A percentile compares a stretch with the other conserved stretches of the same genome.
Evolutionary conservation across 805 yeast genomes (phyloP).

Genomic region (Candida andamanensis): DNA sequence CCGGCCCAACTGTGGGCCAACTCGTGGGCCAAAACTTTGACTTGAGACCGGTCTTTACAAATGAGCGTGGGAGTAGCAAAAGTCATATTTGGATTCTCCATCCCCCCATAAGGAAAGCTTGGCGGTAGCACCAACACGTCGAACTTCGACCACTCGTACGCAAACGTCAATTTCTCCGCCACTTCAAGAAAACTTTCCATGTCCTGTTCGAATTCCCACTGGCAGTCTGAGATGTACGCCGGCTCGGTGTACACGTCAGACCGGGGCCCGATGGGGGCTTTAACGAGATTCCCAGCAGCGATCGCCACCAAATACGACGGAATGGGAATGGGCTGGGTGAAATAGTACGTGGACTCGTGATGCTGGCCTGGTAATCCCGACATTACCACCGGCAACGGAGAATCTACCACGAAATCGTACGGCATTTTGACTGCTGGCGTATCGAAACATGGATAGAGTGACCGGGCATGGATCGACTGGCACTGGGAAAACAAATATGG

Average conservation of each 20-base stretch:
- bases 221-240: slow-evolving; percentile 21
- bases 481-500: slow-evolving; percentile 34
- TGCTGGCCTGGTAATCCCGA: slow-evolving; percentile 22
- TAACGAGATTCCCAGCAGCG: slow-evolving; percentile 27
- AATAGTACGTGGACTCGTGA: slow-evolving; percentile 15
- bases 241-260: slow-evolving; percentile 26
- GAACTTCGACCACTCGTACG: slow-evolving; percentile 30
- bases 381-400: slow-evolving; percentile 24
- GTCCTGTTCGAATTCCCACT: slow-evolving; percentile 33
- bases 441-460: slow-evolving; percentile 33
- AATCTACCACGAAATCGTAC: slow-evolving; percentile 20
- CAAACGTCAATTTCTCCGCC: slow-evolving; percentile 29
- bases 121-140: slow-evolving; percentile 31
- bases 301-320: slow-evolving; percentile 31
- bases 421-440: slow-evolving; percentile 30
- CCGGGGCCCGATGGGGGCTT: slow-evolving; percentile 30
- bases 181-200: slow-evolving; percentile 30
- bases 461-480: slow-evolving; percentile 32
- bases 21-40: slow-evolving; percentile 32
- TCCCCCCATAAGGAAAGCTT: slow-evolving; percentile 35
- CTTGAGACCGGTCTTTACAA: slow-evolving; percentile 30
- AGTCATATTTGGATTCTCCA: slow-evolving; percentile 34
- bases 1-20: slow-evolving; percentile 38
- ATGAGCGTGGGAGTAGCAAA: slow-evolving; percentile 32
- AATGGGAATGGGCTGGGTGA: slow-evolving; percentile 31